Conservation (phyloP, 805 yeast species). For the Barnettozyma vustinii region DNA sequence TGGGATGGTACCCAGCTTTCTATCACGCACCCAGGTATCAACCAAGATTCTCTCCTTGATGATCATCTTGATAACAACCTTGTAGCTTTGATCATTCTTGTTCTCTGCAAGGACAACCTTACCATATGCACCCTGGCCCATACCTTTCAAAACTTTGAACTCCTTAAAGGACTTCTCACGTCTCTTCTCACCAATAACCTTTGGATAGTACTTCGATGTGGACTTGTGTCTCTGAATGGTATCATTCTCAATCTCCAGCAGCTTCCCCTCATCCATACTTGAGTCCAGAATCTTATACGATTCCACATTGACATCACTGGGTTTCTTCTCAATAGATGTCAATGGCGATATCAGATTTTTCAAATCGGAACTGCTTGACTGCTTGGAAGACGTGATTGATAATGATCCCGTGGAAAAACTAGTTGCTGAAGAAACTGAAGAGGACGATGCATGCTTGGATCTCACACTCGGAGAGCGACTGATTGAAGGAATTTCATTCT, state of each 20-base stretch:
- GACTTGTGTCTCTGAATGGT: conserved; percentile 33
- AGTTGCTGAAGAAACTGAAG: conserved; percentile 14
- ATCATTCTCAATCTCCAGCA: conserved; percentile 41
- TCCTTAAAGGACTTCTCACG: conserved; percentile 69
- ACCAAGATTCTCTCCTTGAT: conserved; percentile 89
- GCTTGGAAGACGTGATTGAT: conserved; percentile 4
- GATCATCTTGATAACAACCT: conserved; percentile 80
- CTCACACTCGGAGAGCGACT: conserved; percentile 24
- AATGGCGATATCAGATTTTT: not conserved
- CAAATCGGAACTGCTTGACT: conserved; percentile 5
- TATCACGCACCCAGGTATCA: conserved; percentile 96
- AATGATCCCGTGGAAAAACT: conserved; percentile 8
- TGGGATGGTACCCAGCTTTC: conserved; percentile 87
- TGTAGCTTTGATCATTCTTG: conserved; percentile 53
- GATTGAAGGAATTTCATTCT: conserved; percentile 28
- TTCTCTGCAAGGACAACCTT: conserved; percentile 79
- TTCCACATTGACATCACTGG: conserved; percentile 5
- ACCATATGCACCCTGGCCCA: conserved; percentile 98
- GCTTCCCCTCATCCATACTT: conserved; percentile 31
- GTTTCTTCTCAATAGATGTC: conserved; percentile 4
- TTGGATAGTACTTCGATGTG: conserved; percentile 32
- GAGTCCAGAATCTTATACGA: conserved; percentile 17
- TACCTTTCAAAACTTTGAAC: conserved; percentile 61
- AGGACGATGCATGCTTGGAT: conserved; percentile 18
- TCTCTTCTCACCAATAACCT: conserved; percentile 58